Percentiles rank a stretch among this genome's conserved stretches.
Evolutionary conservation across 805 yeast species (phyloP).

Genomic region (Brettanomyces custersianus): DNA sequence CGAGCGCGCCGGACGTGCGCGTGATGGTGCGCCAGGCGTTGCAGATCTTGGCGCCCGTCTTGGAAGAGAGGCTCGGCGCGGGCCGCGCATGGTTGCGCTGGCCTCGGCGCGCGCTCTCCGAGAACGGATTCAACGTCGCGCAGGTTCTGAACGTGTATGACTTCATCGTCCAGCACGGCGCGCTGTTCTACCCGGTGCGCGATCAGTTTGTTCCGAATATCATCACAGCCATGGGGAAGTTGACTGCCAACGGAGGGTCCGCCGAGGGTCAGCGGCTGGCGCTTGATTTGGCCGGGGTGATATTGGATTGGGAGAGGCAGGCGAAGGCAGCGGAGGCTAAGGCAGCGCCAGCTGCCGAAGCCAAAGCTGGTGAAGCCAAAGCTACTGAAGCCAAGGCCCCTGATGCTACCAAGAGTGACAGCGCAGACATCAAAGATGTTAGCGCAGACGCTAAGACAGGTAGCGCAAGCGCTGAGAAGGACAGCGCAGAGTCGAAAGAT

Average conservation of each 20-base stretch:
- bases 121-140: conserved; percentile 78
- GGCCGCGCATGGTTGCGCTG: conserved; percentile 79
- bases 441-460: conserved; percentile 5
- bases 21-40: conserved; percentile 79
- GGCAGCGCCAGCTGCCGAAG: too few relatives aligned
- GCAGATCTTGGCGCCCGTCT: conserved; percentile 80
- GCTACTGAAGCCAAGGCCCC: not conserved
- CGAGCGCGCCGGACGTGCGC: conserved; percentile 80
- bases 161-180: conserved; percentile 79
- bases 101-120: conserved; percentile 88
- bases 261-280: conserved; percentile 79
- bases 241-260: conserved; percentile 72
- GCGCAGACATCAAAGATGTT: not conserved
- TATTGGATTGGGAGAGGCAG: conserved; percentile 76
- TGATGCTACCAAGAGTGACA: conserved; percentile 1
- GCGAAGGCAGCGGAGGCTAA: too few relatives aligned
- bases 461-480: conserved; percentile 1
- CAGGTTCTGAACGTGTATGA: conserved; percentile 85
- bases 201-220: conserved; percentile 86
- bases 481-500: not conserved
- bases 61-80: conserved; percentile 59
- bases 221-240: conserved; percentile 85
- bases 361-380: conserved; percentile 3
- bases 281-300: conserved; percentile 79
- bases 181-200: conserved; percentile 73